A percentile compares a stretch with the other conserved stretches of the same genome.
phyloP scores from a whole-genome alignment of 2,329 filamentous ascomycete genomes.

The Arthrobotrys sinensis region DNA sequence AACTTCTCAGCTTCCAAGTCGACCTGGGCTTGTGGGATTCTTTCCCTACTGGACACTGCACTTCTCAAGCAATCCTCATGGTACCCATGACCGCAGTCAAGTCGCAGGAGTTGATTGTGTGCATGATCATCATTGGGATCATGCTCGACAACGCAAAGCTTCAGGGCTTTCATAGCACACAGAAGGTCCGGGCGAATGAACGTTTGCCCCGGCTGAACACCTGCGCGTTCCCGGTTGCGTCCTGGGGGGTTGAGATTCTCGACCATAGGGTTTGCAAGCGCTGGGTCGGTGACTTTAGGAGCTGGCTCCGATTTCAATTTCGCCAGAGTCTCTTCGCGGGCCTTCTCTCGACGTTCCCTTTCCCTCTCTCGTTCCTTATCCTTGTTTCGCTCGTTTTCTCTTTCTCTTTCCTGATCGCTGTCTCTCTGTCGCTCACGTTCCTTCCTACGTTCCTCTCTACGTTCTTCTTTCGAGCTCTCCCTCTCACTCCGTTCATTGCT shows the following conservation, averaged over 20 bases:
- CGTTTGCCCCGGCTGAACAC: conserved; percentile 52
- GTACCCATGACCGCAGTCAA: conserved; percentile 63
- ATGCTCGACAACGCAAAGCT: conserved; percentile 45
- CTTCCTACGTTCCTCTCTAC: conserved; percentile 17
- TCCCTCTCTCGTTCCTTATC: conserved; percentile 35
- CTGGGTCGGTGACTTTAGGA: conserved; percentile 44
- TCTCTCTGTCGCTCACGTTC: conserved; percentile 22
- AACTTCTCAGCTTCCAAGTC: conserved; percentile 56
- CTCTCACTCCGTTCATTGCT: conserved; percentile 46
- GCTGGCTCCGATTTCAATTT: conserved; percentile 17
- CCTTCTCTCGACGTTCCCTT: conserved; percentile 27
- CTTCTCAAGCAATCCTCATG: conserved; percentile 62
- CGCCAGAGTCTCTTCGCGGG: conserved; percentile 28
- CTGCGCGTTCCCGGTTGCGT: conserved; percentile 41
- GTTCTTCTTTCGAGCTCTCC: conserved; percentile 2
- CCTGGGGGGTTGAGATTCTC: conserved; percentile 43
- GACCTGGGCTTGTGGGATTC: conserved; percentile 43
- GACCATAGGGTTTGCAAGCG: conserved; percentile 49
- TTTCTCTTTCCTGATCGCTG: conserved; percentile 16
- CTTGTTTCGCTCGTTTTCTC: conserved; percentile 1
- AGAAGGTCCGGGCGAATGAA: conserved; percentile 58
- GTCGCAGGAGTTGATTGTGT: conserved; percentile 57
- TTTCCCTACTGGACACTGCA: conserved; percentile 42
- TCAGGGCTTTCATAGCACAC: conserved; percentile 45
- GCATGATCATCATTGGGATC: conserved; percentile 41